phyloP scores from a whole-genome alignment of 2,329 filamentous ascomycete species.

The Madurella fahalii region DNA sequence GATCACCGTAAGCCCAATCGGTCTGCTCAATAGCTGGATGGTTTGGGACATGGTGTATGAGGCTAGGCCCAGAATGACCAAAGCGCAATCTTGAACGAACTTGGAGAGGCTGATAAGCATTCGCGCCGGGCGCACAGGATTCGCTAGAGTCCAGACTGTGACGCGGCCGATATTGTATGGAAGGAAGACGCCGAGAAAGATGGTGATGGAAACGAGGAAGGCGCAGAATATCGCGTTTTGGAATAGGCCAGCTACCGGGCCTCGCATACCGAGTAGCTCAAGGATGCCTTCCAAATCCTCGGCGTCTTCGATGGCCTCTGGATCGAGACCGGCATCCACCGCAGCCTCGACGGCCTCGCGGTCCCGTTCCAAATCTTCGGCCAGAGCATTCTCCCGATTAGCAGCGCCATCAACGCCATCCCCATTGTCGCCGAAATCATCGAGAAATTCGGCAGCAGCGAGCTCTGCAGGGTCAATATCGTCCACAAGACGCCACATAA shows the following conservation, averaged over 20 bases:
- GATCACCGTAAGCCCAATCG: slow-evolving; percentile 15
- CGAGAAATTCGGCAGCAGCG: slow-evolving; percentile 38
- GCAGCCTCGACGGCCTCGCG: slow-evolving; percentile 60
- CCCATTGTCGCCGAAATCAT: slow-evolving; percentile 35
- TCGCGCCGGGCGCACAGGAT: slow-evolving; percentile 71
- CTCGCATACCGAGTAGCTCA: slow-evolving; percentile 94
- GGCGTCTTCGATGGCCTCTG: slow-evolving; percentile 73
- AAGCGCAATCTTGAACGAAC: slow-evolving; percentile 68
- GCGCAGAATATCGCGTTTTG: slow-evolving; percentile 95
- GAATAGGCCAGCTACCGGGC: slow-evolving; percentile 80
- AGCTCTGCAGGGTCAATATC: slow-evolving; percentile 50
- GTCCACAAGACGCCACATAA: slow-evolving; percentile 59
- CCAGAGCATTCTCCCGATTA: slow-evolving; percentile 25
- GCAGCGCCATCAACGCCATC: slow-evolving; percentile 30
- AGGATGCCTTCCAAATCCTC: slow-evolving; percentile 96
- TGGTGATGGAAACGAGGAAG: slow-evolving; percentile 80
- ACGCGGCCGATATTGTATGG: slow-evolving; percentile 91
- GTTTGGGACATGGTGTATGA: slow-evolving; percentile 38
- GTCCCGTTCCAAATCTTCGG: slow-evolving; percentile 41
- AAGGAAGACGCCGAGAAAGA: slow-evolving; percentile 80
- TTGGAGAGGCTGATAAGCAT: slow-evolving; percentile 72
- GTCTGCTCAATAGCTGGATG: slow-evolving; percentile 31
- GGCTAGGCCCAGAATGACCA: slow-evolving; percentile 59
- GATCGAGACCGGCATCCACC: slow-evolving; percentile 66
- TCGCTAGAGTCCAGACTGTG: slow-evolving; percentile 72